Evolutionary conservation across 768 basidiomycete species (phyloP), one percentile per base, ranked within the genome.

Genomic region (Xerocomellus chrysenteron): DNA sequence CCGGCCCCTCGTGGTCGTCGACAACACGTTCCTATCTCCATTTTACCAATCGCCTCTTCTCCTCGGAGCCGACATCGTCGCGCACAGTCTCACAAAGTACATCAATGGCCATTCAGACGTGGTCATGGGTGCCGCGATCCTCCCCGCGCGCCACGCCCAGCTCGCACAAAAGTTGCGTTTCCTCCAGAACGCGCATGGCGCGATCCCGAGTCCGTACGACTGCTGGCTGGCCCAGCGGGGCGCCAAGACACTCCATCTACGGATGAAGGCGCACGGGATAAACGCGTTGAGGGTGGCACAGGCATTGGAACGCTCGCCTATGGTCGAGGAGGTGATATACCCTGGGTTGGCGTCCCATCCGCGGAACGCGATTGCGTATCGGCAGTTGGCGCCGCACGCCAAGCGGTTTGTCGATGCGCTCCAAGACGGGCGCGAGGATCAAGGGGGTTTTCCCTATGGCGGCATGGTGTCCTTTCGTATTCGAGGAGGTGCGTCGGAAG

Each of bases 81-180:
- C 93, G 5, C 93, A 97, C 77, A 82, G 79, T 24, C 77, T 94
- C 41, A 92, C 88, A 0, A 97, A 98, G 73, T 97, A 96, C 76
- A 78, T 96, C 67, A 92, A 93, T 68, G 96, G 96, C 0, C 95
- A 97, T 74, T 90, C 90, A 0, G 95, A 98, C 69, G 91, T 96
- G 68, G 79, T 97, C 65, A 91, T 94, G 82, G 95, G 95, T 42
- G 86, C 87, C 0, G 72, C 89, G 52, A 84, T 94, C 61, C 79
- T 94, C 7, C 85, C 90, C 9, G 64, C 79, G 0, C 77, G 79
- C 50, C 81, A 83, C 53, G 58, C 74, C 5, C 69, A 72, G 0
- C 73, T 90, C 52, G 69, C 74, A 1, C 68, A 81, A 7, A 81
- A 78, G 50, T 78, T 98, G 21, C 82, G 88, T 1, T 98, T 94